Conservation (phyloP, 179 eudicot genomes). For the Spergularia azorica region DNA sequence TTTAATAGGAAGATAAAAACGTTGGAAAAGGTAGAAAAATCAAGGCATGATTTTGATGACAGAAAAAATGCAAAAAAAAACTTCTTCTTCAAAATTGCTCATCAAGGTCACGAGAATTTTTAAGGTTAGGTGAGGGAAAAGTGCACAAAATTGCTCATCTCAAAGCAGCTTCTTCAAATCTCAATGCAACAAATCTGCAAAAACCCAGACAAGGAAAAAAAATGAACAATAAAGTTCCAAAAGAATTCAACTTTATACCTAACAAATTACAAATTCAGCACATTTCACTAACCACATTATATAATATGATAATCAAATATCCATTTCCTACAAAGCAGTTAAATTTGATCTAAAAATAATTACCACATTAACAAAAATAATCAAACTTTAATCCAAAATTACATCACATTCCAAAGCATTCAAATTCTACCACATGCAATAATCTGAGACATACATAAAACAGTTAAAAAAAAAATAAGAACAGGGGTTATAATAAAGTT, state of each 20-base stretch:
- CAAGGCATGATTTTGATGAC: neutral
- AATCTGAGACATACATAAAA: neutral
- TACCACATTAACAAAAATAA: neutral
- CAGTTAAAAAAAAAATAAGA: neutral
- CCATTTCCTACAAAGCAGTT: no score
- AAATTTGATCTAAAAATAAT: no score
- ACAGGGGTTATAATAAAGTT: neutral
- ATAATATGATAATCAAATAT: no score
- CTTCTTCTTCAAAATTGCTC: no score
- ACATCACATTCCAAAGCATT: neutral
- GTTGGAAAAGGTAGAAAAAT: constrained; percentile 14
- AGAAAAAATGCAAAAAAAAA: neutral
- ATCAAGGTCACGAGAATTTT: neutral
- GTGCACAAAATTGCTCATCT: constrained; percentile 1
- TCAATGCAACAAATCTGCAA: constrained; percentile 37
- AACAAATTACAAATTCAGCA: neutral
- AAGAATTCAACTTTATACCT: neutral
- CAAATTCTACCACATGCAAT: neutral
- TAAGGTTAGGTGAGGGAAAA: constrained; percentile 20
- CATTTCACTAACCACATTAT: neutral
- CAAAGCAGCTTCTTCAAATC: constrained; percentile 20
- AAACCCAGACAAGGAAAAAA: constrained; percentile 12
- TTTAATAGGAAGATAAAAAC: neutral
- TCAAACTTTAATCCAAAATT: neutral
- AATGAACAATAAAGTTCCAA: constrained; percentile 8